phyloP scores from a whole-genome alignment of 2,329 filamentous ascomycete genomes.

The Dothidotthia symphoricarpi region DNA sequence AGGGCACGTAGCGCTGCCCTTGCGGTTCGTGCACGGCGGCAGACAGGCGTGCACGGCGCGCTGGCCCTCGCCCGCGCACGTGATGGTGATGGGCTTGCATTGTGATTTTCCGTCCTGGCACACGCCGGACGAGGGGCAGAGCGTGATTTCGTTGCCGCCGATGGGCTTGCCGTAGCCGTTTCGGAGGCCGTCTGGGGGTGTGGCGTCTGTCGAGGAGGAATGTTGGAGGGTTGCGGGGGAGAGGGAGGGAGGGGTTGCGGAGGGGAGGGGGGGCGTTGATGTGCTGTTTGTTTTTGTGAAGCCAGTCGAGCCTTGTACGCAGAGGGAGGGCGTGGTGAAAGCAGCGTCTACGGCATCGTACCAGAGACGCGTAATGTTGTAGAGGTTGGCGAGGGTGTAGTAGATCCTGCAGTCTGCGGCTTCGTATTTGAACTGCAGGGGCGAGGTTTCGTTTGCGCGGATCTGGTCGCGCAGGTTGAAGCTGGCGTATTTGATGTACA shows the following conservation, averaged over 20 bases:
- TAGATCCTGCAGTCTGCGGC: conserved; percentile 43
- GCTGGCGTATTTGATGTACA: conserved; percentile 24
- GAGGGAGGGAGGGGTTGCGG: too few species aligned
- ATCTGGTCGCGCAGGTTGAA: conserved; percentile 44
- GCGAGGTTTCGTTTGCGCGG: conserved; percentile 28
- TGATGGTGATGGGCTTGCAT: background rate
- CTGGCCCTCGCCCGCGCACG: background rate
- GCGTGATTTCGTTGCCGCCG: background rate
- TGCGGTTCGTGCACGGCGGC: conserved; percentile 1
- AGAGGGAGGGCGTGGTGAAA: conserved; percentile 31
- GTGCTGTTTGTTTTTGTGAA: conserved; percentile 14
- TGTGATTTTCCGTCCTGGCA: conserved; percentile 2
- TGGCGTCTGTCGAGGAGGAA: too few species aligned
- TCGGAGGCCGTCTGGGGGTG: too few species aligned
- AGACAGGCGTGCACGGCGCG: background rate
- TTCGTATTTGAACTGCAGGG: conserved; percentile 42
- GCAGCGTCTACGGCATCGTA: conserved; percentile 34
- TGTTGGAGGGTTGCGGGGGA: too few species aligned
- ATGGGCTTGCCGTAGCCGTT: too few species aligned
- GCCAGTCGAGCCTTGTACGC: conserved; percentile 35
- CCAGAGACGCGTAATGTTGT: conserved; percentile 42
- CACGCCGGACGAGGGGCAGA: background rate
- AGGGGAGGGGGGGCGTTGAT: background rate
- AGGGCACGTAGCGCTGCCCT: background rate
- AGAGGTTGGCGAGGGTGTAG: conserved; percentile 38